Conservation (phyloP, 116 monocot species). For the Posidonia oceanica region DNA sequence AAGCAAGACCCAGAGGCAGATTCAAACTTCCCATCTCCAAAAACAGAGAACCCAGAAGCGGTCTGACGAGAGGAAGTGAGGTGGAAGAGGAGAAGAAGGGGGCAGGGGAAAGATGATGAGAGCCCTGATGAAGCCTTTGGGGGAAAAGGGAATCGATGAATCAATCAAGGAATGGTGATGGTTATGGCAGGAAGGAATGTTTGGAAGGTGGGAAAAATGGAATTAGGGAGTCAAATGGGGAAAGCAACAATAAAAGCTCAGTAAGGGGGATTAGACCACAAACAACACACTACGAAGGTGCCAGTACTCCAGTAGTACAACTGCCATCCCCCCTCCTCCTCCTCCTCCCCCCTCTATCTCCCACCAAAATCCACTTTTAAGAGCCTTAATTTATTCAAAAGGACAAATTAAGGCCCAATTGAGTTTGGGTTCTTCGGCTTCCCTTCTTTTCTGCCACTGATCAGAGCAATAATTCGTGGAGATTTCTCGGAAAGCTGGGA, state of each 20-base stretch:
- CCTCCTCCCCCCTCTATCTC: not conserved
- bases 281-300: not conserved
- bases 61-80: too few species aligned
- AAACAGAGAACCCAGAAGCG: not conserved
- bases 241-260: conserved; percentile 8
- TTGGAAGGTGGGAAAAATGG: not conserved
- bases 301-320: not conserved
- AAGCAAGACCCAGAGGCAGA: conserved; percentile 5
- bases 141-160: not conserved
- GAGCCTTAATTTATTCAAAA: not conserved
- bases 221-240: conserved; percentile 6
- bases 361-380: not conserved
- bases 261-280: not conserved
- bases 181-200: conserved; percentile 4
- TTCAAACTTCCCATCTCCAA: not conserved
- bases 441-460: not conserved
- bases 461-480: conserved; percentile 6
- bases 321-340: too few species aligned
- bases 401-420: not conserved
- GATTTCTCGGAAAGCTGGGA: not conserved
- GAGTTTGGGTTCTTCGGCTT: not conserved
- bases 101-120: not conserved
- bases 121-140: not conserved
- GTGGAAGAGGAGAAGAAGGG: too few species aligned
- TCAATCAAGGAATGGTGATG: conserved; percentile 4